A percentile compares a stretch with the other conserved stretches of the same genome.
These are phyloP conservation scores for Eucalyptus tenuipes DNA, from an alignment of 345 rosid species.

Conservation along the genomic window DNA sequence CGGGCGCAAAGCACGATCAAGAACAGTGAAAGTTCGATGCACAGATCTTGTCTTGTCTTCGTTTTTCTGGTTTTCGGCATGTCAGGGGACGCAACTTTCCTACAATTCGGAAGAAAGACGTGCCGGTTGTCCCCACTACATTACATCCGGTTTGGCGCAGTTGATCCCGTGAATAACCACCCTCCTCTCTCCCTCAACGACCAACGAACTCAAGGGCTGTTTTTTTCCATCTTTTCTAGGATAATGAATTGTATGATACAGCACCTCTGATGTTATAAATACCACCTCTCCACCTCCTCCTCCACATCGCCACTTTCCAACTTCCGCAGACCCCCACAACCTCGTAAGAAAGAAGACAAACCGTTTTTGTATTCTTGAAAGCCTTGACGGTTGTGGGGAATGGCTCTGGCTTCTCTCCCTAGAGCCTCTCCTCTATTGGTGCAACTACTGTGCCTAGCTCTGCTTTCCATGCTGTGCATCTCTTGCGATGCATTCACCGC, in stretches of 20 bases:
- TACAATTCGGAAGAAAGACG: background rate
- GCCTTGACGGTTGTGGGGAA: background rate
- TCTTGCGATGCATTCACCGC: conserved; percentile 31
- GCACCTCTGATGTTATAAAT: background rate
- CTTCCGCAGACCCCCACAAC: background rate
- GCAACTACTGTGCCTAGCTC: background rate
- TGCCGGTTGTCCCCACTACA: conserved; percentile 6
- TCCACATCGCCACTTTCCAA: background rate
- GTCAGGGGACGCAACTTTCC: background rate
- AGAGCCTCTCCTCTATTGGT: background rate
- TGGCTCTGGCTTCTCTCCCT: background rate
- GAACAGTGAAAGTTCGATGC: background rate
- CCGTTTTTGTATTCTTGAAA: background rate
- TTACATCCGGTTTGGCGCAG: conserved; percentile 25
- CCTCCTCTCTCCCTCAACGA: conserved; percentile 2
- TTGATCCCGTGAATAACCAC: conserved; percentile 42
- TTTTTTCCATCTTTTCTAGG: background rate
- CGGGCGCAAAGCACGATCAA: background rate
- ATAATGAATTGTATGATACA: background rate
- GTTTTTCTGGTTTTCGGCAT: background rate
- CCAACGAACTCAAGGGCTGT: conserved; percentile 14
- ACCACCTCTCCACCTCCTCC: background rate
- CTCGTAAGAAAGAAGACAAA: background rate
- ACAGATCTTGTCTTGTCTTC: background rate
- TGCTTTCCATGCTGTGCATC: conserved; percentile 2